Conservation (phyloP, 164 flowering plant species). For the Protea cynaroides region DNA sequence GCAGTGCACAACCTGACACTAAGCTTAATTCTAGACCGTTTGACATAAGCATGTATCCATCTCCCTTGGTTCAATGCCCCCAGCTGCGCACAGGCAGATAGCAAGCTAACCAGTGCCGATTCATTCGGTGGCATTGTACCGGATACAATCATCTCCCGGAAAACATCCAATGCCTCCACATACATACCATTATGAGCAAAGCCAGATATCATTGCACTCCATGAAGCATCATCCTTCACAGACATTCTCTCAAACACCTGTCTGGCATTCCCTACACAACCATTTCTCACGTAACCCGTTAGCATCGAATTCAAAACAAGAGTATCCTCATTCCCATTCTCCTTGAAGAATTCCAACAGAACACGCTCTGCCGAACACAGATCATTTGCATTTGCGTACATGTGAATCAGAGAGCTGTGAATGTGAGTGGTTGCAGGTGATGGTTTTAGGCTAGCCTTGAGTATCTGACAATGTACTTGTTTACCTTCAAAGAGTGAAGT, state of each 20-base stretch:
- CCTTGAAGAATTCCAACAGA: constrained; percentile 9
- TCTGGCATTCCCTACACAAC: constrained; percentile 21
- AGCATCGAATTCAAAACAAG: constrained; percentile 31
- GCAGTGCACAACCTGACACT: constrained; percentile 41
- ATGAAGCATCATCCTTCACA: constrained; percentile 29
- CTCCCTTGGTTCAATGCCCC: constrained; percentile 34
- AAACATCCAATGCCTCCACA: constrained; percentile 25
- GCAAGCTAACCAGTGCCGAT: constrained; percentile 26
- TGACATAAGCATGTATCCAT: constrained; percentile 30
- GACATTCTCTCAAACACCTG: constrained; percentile 25
- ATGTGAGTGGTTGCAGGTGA: constrained; percentile 11
- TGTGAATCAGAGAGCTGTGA: constrained; percentile 27
- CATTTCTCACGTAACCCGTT: constrained; percentile 25
- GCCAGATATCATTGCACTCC: constrained; percentile 44
- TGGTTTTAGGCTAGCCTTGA: constrained; percentile 21
- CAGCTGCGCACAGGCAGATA: constrained; percentile 31
- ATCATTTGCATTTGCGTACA: constrained; percentile 23
- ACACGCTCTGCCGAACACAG: constrained; percentile 19
- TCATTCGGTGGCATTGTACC: constrained; percentile 20
- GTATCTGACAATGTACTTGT: constrained; percentile 26
- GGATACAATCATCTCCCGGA: constrained; percentile 26
- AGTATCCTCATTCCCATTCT: constrained; percentile 6
- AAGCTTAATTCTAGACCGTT: constrained; percentile 7
- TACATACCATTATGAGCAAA: constrained; percentile 22
- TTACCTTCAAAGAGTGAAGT: constrained; percentile 25